phyloP scores from a whole-genome alignment of 768 basidiomycete species.

The Russula ochroleuca region DNA sequence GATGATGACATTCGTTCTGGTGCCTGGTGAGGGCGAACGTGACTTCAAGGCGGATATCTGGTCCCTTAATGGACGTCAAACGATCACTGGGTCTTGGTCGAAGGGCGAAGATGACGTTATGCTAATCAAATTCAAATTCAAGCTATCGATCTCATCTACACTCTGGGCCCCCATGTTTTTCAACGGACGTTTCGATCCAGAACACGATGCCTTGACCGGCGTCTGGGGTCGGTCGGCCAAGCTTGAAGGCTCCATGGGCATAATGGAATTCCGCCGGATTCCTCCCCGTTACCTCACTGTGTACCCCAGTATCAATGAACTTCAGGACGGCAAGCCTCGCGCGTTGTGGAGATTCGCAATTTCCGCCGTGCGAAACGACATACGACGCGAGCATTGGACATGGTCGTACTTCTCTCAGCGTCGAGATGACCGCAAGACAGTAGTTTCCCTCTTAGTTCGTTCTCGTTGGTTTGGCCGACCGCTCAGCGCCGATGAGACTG shows the following conservation, averaged over 20 bases:
- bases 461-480: conserved; percentile 28
- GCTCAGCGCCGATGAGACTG: conserved; percentile 23
- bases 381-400: conserved; percentile 31
- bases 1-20: conserved; percentile 19
- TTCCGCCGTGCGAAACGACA: conserved; percentile 26
- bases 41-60: conserved; percentile 16
- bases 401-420: conserved; percentile 36
- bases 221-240: background rate
- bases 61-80: conserved; percentile 16
- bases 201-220: conserved; percentile 15
- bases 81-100: conserved; percentile 23
- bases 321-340: conserved; percentile 29
- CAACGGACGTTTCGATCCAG: conserved; percentile 5
- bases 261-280: conserved; percentile 31
- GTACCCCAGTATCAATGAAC: conserved; percentile 30
- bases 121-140: conserved; percentile 25
- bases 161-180: conserved; percentile 15
- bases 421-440: conserved; percentile 29
- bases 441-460: conserved; percentile 32
- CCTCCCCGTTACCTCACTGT: conserved; percentile 30
- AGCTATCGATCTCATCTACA: conserved; percentile 14
- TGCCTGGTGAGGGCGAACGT: conserved; percentile 7
- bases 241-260: background rate
- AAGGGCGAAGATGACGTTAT: conserved; percentile 16
- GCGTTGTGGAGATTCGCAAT: conserved; percentile 36